Percentiles rank a stretch among this genome's conserved stretches.
These are phyloP conservation scores for Penicillium macrosclerotiorum DNA, from an alignment of 495 filamentous ascomycete genomes.

Conservation along the genomic window DNA sequence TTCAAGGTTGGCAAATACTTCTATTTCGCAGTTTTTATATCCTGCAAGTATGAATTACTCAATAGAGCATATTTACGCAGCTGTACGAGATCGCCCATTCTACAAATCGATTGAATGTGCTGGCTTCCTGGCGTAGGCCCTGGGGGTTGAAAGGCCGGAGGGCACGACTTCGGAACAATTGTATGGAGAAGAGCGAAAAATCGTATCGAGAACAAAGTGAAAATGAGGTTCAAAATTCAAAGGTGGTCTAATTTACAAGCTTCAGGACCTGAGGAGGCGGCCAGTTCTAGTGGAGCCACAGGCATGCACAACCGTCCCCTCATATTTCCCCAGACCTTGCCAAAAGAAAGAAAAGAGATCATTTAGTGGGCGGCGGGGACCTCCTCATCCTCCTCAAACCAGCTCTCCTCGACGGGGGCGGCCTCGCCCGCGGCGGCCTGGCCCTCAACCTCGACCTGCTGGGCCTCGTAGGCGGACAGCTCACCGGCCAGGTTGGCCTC, in stretches of 20 bases:
- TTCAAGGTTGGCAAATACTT: too few relatives aligned
- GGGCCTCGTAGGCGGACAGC: conserved; percentile 87
- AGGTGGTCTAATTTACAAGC: conserved; percentile 49
- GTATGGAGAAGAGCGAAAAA: neutral
- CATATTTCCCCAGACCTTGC: conserved; percentile 35
- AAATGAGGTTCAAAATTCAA: conserved; percentile 36
- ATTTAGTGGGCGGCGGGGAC: conserved; percentile 48
- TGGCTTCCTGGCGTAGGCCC: too few relatives aligned
- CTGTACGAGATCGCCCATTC: too few relatives aligned
- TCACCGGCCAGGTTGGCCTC: conserved; percentile 87
- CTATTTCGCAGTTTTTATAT: too few relatives aligned
- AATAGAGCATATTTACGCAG: too few relatives aligned
- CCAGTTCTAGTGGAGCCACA: conserved; percentile 22
- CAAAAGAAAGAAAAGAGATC: conserved; percentile 22
- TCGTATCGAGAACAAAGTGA: conserved; percentile 18
- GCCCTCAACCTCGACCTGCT: conserved; percentile 93
- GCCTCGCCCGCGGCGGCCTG: conserved; percentile 58
- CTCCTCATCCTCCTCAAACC: conserved; percentile 67
- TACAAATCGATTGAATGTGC: too few relatives aligned
- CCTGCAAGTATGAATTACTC: too few relatives aligned
- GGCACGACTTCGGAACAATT: neutral
- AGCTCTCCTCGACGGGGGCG: conserved; percentile 61
- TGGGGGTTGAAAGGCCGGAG: too few relatives aligned
- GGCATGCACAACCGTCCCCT: conserved; percentile 23
- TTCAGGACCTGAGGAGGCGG: conserved; percentile 36